Base-by-base conservation (phyloP, 2,329 filamentous ascomycete genomes). In the Scolecobasidium constrictum region DNA sequence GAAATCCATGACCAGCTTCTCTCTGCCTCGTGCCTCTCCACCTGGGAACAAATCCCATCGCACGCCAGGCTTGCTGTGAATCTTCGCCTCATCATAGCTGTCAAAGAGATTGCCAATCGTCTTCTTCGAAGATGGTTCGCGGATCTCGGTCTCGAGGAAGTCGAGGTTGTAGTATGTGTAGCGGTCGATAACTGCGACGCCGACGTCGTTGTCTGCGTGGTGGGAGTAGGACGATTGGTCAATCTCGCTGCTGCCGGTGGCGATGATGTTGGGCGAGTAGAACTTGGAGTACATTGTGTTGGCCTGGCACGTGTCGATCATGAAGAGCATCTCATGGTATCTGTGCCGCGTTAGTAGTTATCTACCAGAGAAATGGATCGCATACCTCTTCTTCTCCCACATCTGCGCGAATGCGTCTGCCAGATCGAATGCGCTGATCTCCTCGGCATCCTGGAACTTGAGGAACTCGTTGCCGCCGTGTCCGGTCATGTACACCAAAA, bases 251-350 rank as follows among this genome's bases (percentile, higher is more conserved):
- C 86, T 94, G n/a, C 92, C 92, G 0, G 93, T 98, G 0, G 92
- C 92, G 55, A 98, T 87, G 55, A 98, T 95, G 57, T 96, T 96
- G 38, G 90, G 90, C 4, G 87, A 94, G 69, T 98, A 98, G 57
- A 98, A 86, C 54, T 94, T 90, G 59, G 81, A 90, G 67, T 94
- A 98, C 87, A 98, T 95, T 22, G 92, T 98, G 62, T 98, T 98
- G 43, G 92, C 92, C 67, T 98, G 92, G 67, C 92, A 98, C 0
- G 92, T 98, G 62, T 98, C 92, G 64, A 98, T 98, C 92, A 98
- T 98, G 71, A 98, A 98, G 45, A 98, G 77, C 52, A 98, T 80
- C 64, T 98, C 92, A 61, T 96, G 86, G 64, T 96, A 98, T 59
- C 81, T 83, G 50, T 17, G 33, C 15, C 16, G 11, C 19, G n/a